phyloP scores from a whole-genome alignment of 2,329 filamentous ascomycete genomes.

The Proliferodiscus dingleyae region DNA sequence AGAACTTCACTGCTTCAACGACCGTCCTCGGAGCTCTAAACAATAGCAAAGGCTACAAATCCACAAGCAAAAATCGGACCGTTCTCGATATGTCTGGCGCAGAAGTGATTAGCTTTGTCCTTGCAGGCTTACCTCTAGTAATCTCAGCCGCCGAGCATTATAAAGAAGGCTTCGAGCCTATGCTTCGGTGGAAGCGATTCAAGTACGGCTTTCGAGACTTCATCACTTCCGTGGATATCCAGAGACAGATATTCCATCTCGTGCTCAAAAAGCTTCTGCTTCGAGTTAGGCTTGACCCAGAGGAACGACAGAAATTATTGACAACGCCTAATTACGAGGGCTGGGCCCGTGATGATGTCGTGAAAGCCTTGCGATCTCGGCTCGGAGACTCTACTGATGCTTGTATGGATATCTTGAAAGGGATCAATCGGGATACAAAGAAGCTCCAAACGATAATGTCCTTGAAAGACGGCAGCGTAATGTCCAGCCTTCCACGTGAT shows the following conservation, averaged over 20 bases:
- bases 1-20: background rate
- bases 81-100: conserved; percentile 19
- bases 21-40: background rate
- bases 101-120: conserved; percentile 21
- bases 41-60: background rate
- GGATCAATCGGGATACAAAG: conserved; percentile 16
- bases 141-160: conserved; percentile 22
- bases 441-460: conserved; percentile 19
- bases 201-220: conserved; percentile 19
- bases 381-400: conserved; percentile 17
- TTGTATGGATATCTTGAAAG: conserved; percentile 19
- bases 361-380: conserved; percentile 7
- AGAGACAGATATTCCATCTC: conserved; percentile 20
- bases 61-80: no score
- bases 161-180: conserved; percentile 22
- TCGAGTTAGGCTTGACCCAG: conserved; percentile 16
- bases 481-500: background rate
- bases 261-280: conserved; percentile 19
- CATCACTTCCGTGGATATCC: conserved; percentile 21
- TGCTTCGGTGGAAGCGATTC: conserved; percentile 24
- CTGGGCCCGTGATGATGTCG: conserved; percentile 17
- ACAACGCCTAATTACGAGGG: conserved; percentile 15
- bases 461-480: conserved; percentile 23
- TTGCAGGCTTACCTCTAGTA: conserved; percentile 22
- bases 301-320: conserved; percentile 19